Conservation (phyloP, 306 rosid species). For the Casuarina cunninghamiana region DNA sequence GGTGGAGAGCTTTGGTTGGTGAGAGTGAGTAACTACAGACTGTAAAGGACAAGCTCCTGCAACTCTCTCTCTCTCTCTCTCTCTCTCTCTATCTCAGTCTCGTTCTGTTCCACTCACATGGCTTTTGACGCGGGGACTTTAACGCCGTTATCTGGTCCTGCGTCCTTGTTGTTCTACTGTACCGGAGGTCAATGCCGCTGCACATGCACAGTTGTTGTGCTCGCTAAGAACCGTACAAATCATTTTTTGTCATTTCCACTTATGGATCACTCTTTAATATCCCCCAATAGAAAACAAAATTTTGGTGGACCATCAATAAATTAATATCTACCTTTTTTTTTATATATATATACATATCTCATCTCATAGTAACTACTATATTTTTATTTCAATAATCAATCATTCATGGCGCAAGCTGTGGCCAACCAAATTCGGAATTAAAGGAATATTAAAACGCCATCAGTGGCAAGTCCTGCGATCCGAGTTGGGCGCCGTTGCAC, state of each 20-base stretch:
- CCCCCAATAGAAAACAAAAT: too few relatives aligned
- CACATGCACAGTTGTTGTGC: neutral
- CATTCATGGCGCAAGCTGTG: too few relatives aligned
- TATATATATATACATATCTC: too few relatives aligned
- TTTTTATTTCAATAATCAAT: too few relatives aligned
- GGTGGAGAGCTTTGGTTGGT: constrained; percentile 80
- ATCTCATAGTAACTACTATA: too few relatives aligned
- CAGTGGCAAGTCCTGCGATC: too few relatives aligned
- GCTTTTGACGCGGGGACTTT: neutral
- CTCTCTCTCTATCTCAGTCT: constrained; percentile 11
- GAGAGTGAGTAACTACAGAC: constrained; percentile 64
- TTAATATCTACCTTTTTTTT: too few relatives aligned
- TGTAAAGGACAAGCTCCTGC: constrained; percentile 48
- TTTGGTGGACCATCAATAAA: too few relatives aligned
- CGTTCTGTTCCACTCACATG: constrained; percentile 23
- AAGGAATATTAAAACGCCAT: too few relatives aligned
- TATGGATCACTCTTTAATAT: too few relatives aligned
- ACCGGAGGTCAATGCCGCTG: neutral
- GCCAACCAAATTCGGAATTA: too few relatives aligned
- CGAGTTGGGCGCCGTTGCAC: too few relatives aligned
- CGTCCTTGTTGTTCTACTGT: neutral
- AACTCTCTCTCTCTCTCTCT: constrained; percentile 22
- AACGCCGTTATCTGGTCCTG: constrained; percentile 14
- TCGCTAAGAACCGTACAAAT: neutral
- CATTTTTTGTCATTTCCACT: neutral